These are phyloP conservation scores for Exophiala sp. DNA, from an alignment of 2,329 filamentous ascomycete genomes.

Conservation along the genomic window DNA sequence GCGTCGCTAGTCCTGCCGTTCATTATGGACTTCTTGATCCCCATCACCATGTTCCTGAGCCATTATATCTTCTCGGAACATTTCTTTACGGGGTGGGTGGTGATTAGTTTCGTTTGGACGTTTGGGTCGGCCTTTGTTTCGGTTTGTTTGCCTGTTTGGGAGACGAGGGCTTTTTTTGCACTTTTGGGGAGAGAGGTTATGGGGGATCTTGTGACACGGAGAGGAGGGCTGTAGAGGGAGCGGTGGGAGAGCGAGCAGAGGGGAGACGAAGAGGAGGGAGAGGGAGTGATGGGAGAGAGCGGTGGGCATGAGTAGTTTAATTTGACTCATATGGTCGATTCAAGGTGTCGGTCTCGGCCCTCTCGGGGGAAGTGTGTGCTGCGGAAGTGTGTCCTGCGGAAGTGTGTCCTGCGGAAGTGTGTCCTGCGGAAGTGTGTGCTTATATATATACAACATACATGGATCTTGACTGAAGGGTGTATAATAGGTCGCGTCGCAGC, in stretches of 20 bases:
- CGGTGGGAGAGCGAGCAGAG: not conserved
- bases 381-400: too few species aligned
- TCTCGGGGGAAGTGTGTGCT: too few species aligned
- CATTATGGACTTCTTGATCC: slow-evolving; percentile 73
- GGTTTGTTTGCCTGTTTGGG: slow-evolving; percentile 40
- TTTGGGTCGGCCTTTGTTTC: slow-evolving; percentile 39
- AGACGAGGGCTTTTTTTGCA: slow-evolving; percentile 35
- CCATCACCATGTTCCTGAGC: slow-evolving; percentile 81
- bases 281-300: too few species aligned
- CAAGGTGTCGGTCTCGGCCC: too few species aligned
- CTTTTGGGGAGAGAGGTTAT: slow-evolving; percentile 13
- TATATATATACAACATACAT: too few species aligned
- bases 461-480: too few species aligned
- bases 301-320: too few species aligned
- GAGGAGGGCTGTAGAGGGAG: not conserved
- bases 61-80: slow-evolving; percentile 72
- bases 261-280: not conserved
- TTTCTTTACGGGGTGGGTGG: slow-evolving; percentile 78
- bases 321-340: too few species aligned
- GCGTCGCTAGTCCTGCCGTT: slow-evolving; percentile 61
- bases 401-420: too few species aligned
- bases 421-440: too few species aligned
- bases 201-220: slow-evolving; percentile 7
- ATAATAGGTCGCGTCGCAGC: too few species aligned
- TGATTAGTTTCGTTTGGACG: slow-evolving; percentile 67